A percentile compares a stretch with the other conserved stretches of the same genome.
These are phyloP conservation scores for Citrullus mucosospermus DNA, from an alignment of 306 rosid species.

Conservation along the genomic window DNA sequence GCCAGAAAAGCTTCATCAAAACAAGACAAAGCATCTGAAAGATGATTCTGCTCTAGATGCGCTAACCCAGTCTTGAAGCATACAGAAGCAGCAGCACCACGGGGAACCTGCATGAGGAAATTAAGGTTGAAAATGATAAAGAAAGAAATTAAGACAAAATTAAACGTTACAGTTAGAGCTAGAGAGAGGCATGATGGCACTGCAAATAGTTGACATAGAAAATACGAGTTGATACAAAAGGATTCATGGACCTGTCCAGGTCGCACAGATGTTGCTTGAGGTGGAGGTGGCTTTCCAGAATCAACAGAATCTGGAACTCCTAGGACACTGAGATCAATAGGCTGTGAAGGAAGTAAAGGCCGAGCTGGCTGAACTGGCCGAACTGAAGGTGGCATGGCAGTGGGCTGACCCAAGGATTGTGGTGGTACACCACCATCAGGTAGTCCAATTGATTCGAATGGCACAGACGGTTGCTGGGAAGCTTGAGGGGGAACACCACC, in stretches of 20 bases:
- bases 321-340: slow-evolving; percentile 87
- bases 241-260: slow-evolving; percentile 75
- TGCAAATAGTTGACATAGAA: background rate
- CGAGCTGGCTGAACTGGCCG: slow-evolving; percentile 32
- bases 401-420: slow-evolving; percentile 42
- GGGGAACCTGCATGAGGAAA: slow-evolving; percentile 68
- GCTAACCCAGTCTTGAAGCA: slow-evolving; percentile 95
- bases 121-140: background rate
- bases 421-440: slow-evolving; percentile 93
- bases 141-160: background rate
- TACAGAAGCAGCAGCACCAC: slow-evolving; percentile 74
- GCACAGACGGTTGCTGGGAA: slow-evolving; percentile 37
- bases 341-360: slow-evolving; percentile 52
- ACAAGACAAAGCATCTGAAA: slow-evolving; percentile 90
- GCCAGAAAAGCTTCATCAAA: slow-evolving; percentile 92
- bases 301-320: slow-evolving; percentile 52
- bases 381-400: slow-evolving; percentile 17
- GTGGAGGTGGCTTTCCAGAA: slow-evolving; percentile 38
- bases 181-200: background rate
- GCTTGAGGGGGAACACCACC: slow-evolving; percentile 61
- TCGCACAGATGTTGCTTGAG: slow-evolving; percentile 70
- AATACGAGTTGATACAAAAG: background rate
- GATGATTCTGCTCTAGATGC: slow-evolving; percentile 93
- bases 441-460: slow-evolving; percentile 49
- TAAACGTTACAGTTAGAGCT: background rate